phyloP scores from a whole-genome alignment of 2,329 filamentous ascomycete genomes.

The Xylaria sp. region DNA sequence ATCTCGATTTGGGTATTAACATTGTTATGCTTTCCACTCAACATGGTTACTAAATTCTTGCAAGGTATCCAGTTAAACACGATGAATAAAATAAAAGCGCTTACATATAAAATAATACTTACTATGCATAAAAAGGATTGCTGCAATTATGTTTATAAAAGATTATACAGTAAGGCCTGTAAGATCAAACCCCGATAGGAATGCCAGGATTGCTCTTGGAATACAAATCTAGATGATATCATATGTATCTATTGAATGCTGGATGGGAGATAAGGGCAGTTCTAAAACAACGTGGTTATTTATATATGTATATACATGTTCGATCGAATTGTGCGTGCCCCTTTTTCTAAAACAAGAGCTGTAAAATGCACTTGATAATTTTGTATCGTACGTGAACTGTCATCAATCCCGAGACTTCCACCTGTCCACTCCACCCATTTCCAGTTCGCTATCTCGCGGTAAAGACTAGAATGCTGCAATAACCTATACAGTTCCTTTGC shows the following conservation, averaged over 20 bases:
- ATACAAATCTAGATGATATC: background rate
- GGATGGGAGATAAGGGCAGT: background rate
- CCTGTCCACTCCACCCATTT: background rate
- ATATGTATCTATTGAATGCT: background rate
- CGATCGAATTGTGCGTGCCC: background rate
- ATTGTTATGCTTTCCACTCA: too few species aligned
- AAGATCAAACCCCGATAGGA: background rate
- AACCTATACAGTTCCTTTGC: slow-evolving; percentile 6
- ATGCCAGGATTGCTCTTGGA: background rate
- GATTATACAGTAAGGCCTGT: too few species aligned
- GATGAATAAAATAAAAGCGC: too few species aligned
- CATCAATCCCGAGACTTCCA: background rate
- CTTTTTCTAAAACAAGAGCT: background rate
- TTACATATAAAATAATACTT: too few species aligned
- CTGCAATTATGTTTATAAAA: too few species aligned
- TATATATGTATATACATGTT: background rate
- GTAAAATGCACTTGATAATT: background rate
- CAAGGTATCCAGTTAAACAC: too few species aligned
- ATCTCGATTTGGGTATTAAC: too few species aligned
- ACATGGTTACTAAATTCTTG: too few species aligned
- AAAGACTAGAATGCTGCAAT: background rate
- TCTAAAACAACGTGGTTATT: slow-evolving; percentile 1
- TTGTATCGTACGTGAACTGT: background rate
- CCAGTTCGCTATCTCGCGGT: background rate
- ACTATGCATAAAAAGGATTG: too few species aligned